Conservation (phyloP, 2,329 filamentous ascomycete genomes). For the Stylonectria norvegica region DNA sequence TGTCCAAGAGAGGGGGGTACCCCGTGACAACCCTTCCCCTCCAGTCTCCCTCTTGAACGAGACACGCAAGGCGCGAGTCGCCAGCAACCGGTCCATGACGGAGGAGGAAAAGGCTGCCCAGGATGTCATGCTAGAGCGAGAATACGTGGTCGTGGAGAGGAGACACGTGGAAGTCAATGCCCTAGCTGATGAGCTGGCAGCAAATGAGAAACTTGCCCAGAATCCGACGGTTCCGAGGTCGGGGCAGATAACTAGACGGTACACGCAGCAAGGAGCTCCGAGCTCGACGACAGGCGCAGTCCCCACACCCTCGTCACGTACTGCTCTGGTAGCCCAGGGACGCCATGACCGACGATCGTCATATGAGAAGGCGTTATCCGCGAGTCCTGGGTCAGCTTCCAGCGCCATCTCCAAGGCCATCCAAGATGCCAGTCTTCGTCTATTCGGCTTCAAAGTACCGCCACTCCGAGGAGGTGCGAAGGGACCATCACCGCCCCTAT, state of each 20-base stretch:
- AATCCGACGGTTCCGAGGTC: conserved; percentile 51
- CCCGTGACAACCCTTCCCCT: conserved; percentile 25
- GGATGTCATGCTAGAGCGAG: conserved; percentile 85
- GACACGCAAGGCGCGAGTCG: conserved; percentile 27
- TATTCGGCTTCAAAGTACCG: conserved; percentile 69
- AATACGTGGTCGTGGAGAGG: conserved; percentile 96
- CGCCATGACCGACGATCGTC: conserved; percentile 75
- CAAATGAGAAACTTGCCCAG: conserved; percentile 65
- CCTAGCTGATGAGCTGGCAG: conserved; percentile 89
- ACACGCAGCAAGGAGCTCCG: conserved; percentile 73
- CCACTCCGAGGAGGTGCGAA: conserved; percentile 61
- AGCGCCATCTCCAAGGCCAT: conserved; percentile 94
- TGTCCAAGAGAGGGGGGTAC: conserved; percentile 15
- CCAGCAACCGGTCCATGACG: conserved; percentile 35
- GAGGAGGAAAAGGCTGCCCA: conserved; percentile 73
- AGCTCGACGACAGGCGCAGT: conserved; percentile 68
- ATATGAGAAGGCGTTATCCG: conserved; percentile 72
- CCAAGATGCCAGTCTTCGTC: conserved; percentile 78
- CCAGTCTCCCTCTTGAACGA: conserved; percentile 34
- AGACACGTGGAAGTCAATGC: conserved; percentile 94
- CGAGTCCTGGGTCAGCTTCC: conserved; percentile 67
- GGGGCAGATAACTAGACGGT: conserved; percentile 66
- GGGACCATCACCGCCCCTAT: conserved; percentile 70
- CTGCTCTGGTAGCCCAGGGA: conserved; percentile 69
- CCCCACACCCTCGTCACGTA: conserved; percentile 63